Conservation (phyloP, 2,329 filamentous ascomycete genomes). For the Fusarium robinianum region DNA sequence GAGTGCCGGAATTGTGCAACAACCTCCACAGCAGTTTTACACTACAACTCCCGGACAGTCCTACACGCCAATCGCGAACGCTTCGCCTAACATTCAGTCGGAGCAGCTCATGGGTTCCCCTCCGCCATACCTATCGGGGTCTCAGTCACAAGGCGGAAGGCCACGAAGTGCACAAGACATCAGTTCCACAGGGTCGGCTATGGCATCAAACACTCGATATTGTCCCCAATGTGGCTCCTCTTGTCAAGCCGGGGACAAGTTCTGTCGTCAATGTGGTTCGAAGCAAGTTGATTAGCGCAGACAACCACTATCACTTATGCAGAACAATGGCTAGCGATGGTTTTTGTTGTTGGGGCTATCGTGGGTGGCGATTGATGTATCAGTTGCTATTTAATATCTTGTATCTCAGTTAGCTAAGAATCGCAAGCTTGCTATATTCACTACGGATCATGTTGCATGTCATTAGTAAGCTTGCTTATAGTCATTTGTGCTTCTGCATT, state of each 20-base stretch:
- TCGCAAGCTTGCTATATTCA: no score
- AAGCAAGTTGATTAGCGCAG: no score
- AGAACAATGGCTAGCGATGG: no score
- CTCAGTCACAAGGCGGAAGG: not conserved
- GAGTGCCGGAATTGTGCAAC: not conserved
- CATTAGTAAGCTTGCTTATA: no score
- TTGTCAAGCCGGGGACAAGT: conserved; percentile 1
- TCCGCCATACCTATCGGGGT: not conserved
- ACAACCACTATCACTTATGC: no score
- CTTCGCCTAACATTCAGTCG: not conserved
- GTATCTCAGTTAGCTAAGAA: no score
- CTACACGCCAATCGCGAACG: not conserved
- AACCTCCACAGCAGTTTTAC: not conserved
- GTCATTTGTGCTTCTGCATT: no score
- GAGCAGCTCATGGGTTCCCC: not conserved
- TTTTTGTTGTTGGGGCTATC: no score
- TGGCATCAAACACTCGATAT: not conserved
- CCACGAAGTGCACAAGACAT: not conserved
- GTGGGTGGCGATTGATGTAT: no score
- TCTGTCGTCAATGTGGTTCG: conserved; percentile 1
- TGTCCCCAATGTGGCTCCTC: conserved; percentile 1
- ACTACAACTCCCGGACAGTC: not conserved
- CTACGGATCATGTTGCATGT: no score
- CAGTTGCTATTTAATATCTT: no score
- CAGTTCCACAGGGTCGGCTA: not conserved